Evolutionary conservation across 2,329 filamentous ascomycete genomes (phyloP).

Genomic region (Sporothrix brasiliensis): DNA sequence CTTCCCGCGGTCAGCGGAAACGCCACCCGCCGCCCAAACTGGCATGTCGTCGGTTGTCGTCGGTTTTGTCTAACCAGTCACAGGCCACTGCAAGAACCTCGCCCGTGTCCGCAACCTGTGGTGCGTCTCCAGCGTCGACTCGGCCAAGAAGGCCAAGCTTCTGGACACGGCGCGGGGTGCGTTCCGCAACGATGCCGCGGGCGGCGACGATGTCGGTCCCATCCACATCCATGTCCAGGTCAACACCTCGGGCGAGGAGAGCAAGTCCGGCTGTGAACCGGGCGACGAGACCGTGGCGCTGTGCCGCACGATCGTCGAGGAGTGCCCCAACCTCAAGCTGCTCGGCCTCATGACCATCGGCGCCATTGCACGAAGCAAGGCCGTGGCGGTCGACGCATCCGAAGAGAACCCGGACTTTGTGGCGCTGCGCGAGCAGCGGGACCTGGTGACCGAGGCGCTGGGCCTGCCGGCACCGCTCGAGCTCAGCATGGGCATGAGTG

Average conservation of each 20-base stretch:
- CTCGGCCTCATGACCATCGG: slow-evolving; percentile 96
- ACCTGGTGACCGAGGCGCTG: slow-evolving; percentile 60
- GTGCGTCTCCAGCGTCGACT: slow-evolving; percentile 90
- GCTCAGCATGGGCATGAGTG: slow-evolving; percentile 98
- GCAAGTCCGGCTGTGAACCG: slow-evolving; percentile 81
- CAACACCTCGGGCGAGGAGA: slow-evolving; percentile 87
- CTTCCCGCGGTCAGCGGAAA: slow-evolving; percentile 18
- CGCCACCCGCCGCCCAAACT: not conserved
- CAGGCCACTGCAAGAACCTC: slow-evolving; percentile 86
- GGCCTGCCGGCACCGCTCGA: slow-evolving; percentile 61
- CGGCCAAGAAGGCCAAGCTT: slow-evolving; percentile 79
- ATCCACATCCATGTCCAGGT: slow-evolving; percentile 87
- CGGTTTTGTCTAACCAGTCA: not conserved
- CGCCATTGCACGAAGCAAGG: slow-evolving; percentile 82
- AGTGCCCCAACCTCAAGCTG: slow-evolving; percentile 73
- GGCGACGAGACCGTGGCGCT: slow-evolving; percentile 62
- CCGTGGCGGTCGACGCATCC: slow-evolving; percentile 70
- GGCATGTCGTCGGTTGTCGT: not conserved
- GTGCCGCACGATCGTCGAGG: slow-evolving; percentile 68
- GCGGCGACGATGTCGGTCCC: slow-evolving; percentile 39
- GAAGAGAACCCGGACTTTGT: slow-evolving; percentile 92
- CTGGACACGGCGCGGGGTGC: slow-evolving; percentile 71
- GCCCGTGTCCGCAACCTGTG: slow-evolving; percentile 87
- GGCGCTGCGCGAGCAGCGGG: slow-evolving; percentile 67
- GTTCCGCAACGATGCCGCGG: slow-evolving; percentile 1